phyloP scores from a whole-genome alignment of 345 rosid genomes.

The Fremontodendron californicum region DNA sequence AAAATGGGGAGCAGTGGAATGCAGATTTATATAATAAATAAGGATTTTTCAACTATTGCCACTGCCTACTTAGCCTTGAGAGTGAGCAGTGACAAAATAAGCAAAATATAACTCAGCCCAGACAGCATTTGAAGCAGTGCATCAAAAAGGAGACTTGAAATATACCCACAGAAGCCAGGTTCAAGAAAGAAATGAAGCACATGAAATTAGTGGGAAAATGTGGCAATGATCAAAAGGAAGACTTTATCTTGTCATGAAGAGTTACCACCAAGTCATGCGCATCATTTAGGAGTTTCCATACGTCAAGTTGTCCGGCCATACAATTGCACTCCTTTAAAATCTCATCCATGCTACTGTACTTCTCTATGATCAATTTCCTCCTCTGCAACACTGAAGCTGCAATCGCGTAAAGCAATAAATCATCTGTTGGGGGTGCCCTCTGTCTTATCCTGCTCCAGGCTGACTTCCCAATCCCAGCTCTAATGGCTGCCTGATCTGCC shows the following conservation, averaged over 20 bases:
- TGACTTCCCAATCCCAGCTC: conserved; percentile 78
- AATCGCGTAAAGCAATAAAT: neutral
- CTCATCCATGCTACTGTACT: conserved; percentile 53
- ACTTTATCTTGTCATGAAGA: conserved; percentile 71
- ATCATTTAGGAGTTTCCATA: conserved; percentile 71
- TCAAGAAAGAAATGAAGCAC: conserved; percentile 10
- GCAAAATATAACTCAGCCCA: neutral
- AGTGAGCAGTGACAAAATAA: neutral
- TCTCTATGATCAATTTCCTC: neutral
- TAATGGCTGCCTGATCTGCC: conserved; percentile 95
- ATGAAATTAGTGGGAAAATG: conserved; percentile 8
- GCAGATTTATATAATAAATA: neutral
- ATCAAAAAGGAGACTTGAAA: neutral
- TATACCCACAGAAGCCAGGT: neutral
- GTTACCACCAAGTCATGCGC: conserved; percentile 80
- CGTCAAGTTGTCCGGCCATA: conserved; percentile 90
- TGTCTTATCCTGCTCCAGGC: conserved; percentile 49
- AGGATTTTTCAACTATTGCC: neutral
- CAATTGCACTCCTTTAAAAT: conserved; percentile 83
- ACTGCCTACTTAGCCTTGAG: conserved; percentile 5
- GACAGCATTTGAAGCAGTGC: conserved; percentile 3
- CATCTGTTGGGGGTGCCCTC: neutral
- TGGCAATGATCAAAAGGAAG: conserved; percentile 25
- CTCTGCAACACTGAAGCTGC: neutral
- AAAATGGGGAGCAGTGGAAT: neutral